Conservation (phyloP, 495 filamentous ascomycete species). For the Neurospora tetraspora region DNA sequence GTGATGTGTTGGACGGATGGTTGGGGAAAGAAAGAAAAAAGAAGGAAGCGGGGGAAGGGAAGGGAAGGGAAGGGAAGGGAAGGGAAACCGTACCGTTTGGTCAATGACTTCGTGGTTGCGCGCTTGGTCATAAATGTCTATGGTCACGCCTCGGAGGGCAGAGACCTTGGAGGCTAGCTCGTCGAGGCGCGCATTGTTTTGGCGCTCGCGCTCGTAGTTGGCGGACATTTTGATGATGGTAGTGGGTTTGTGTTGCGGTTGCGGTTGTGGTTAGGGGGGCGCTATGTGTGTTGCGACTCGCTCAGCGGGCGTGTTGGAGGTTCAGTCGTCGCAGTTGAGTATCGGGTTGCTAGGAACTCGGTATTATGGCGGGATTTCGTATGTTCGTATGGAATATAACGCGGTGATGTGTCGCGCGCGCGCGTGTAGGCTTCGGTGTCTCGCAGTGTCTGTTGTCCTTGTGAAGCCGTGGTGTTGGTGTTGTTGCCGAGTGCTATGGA, state of each 20-base stretch:
- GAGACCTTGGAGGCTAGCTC: conserved; percentile 85
- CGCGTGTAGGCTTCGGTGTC: neutral
- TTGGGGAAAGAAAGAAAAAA: no score
- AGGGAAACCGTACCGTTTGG: conserved; percentile 52
- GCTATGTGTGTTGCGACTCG: neutral
- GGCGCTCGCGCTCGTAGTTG: conserved; percentile 87
- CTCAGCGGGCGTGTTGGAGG: neutral
- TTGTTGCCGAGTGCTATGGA: neutral
- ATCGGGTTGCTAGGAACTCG: neutral
- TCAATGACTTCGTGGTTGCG: conserved; percentile 79
- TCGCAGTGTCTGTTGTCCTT: neutral
- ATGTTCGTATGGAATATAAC: neutral
- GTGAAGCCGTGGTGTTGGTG: neutral
- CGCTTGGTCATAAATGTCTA: conserved; percentile 95
- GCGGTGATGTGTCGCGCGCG: neutral
- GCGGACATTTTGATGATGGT: conserved; percentile 59
- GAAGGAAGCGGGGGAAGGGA: no score
- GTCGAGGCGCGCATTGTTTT: conserved; percentile 92
- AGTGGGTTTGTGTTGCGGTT: conserved; percentile 1
- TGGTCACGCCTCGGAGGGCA: conserved; percentile 88
- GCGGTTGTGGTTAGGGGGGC: neutral
- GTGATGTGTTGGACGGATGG: neutral
- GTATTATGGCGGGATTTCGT: neutral
- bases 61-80: neutral
- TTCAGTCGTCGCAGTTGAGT: neutral